Conservation (phyloP, 371 early-diverging fungal species). For the Neoconidiobolus thromboides region DNA sequence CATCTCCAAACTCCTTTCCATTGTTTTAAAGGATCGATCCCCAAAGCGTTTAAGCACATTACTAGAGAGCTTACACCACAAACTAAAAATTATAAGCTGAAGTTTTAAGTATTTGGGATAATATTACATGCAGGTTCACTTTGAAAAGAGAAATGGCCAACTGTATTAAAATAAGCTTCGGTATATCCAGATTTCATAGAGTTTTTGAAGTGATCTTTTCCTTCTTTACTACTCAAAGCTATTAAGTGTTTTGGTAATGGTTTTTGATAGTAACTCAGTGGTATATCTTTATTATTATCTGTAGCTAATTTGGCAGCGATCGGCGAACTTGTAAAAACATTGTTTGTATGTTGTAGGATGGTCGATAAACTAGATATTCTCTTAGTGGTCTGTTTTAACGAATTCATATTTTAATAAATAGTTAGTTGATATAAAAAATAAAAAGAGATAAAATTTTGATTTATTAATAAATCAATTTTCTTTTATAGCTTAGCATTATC, state of each 20-base stretch:
- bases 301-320: too few relatives aligned
- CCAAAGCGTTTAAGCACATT: conserved; percentile 81
- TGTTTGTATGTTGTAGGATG: too few relatives aligned
- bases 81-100: conserved; percentile 5
- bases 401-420: too few relatives aligned
- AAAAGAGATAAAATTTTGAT: too few relatives aligned
- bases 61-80: conserved; percentile 53
- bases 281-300: too few relatives aligned
- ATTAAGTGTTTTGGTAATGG: conserved; percentile 40
- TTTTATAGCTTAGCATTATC: too few relatives aligned
- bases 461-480: too few relatives aligned
- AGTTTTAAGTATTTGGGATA: conserved; percentile 1
- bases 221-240: conserved; percentile 60
- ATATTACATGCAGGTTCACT: conserved; percentile 58
- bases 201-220: conserved; percentile 57
- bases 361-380: too few relatives aligned
- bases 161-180: conserved; percentile 68
- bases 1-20: conserved; percentile 90
- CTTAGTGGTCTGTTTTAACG: too few relatives aligned
- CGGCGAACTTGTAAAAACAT: too few relatives aligned
- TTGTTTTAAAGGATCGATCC: conserved; percentile 66
- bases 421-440: too few relatives aligned
- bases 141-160: conserved; percentile 76
- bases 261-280: neutral
- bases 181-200: conserved; percentile 54